phyloP scores from a whole-genome alignment of 345 rosid genomes.

The Moricandia moricandioides region DNA sequence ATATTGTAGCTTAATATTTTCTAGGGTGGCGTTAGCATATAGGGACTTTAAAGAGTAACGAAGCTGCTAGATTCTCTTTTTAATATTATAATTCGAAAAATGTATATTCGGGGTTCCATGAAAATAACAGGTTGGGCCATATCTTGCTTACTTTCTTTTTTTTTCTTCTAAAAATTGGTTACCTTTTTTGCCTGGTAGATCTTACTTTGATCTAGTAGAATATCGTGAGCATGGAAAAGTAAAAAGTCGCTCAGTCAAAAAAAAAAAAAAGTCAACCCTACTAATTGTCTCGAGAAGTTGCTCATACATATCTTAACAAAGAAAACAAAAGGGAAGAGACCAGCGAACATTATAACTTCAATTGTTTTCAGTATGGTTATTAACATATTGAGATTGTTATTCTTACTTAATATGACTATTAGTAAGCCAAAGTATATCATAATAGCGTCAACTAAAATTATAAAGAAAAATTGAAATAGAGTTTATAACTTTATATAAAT shows the following conservation, averaged over 20 bases:
- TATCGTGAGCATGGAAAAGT: slow-evolving; percentile 7
- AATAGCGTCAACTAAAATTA: too few relatives aligned
- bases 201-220: slow-evolving; percentile 20
- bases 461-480: too few relatives aligned
- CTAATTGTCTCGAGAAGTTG: not conserved
- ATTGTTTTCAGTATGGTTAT: too few relatives aligned
- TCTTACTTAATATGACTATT: too few relatives aligned
- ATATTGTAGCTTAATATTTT: not conserved
- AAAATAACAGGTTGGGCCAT: slow-evolving; percentile 23
- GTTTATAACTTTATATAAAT: too few relatives aligned
- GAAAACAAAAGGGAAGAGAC: not conserved
- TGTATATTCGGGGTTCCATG: slow-evolving; percentile 16
- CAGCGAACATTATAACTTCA: not conserved
- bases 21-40: not conserved
- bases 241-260: too few relatives aligned
- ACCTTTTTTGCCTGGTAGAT: not conserved
- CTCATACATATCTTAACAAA: not conserved
- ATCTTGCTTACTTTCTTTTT: slow-evolving; percentile 8
- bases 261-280: slow-evolving; percentile 30
- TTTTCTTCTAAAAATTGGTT: too few relatives aligned
- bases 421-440: too few relatives aligned
- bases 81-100: not conserved
- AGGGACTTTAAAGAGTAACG: not conserved
- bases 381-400: too few relatives aligned
- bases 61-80: slow-evolving; percentile 18